Conservation (phyloP, 768 basidiomycete species). For the Leccinum fibrillosum region DNA sequence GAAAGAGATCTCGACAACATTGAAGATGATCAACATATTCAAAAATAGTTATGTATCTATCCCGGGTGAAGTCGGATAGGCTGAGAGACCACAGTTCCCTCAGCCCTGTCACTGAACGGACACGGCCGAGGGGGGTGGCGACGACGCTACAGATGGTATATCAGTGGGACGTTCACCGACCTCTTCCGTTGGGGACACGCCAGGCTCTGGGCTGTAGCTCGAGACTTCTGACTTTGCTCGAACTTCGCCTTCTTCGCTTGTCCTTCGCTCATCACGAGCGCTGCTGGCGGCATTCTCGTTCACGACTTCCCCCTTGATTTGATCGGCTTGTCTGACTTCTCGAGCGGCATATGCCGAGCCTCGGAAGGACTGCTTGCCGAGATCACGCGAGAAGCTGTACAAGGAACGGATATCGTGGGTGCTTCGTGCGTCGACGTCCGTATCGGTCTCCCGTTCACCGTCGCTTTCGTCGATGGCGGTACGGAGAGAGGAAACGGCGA, state of each 20-base stretch:
- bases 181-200: constrained; percentile 21
- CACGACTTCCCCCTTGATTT: constrained; percentile 21
- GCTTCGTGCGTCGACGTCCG: constrained; percentile 29
- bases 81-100: not conserved
- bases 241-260: constrained; percentile 6
- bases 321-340: constrained; percentile 19
- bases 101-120: constrained; percentile 21
- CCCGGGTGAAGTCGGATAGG: constrained; percentile 9
- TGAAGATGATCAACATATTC: constrained; percentile 35
- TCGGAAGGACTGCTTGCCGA: constrained; percentile 26
- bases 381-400: constrained; percentile 32
- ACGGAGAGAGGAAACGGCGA: constrained; percentile 34
- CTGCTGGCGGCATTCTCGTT: constrained; percentile 11
- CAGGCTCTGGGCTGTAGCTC: constrained; percentile 16
- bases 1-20: constrained; percentile 13
- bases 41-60: constrained; percentile 32
- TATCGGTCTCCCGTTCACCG: constrained; percentile 32
- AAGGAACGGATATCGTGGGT: constrained; percentile 29
- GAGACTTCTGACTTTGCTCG: constrained; percentile 17
- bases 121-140: constrained; percentile 31
- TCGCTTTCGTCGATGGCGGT: constrained; percentile 35
- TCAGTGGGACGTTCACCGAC: constrained; percentile 17
- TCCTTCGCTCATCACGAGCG: constrained; percentile 11
- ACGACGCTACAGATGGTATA: constrained; percentile 28
- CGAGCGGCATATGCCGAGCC: constrained; percentile 23